phyloP scores from a whole-genome alignment of 495 filamentous ascomycete genomes.

The Lasiosphaeria hispida region DNA sequence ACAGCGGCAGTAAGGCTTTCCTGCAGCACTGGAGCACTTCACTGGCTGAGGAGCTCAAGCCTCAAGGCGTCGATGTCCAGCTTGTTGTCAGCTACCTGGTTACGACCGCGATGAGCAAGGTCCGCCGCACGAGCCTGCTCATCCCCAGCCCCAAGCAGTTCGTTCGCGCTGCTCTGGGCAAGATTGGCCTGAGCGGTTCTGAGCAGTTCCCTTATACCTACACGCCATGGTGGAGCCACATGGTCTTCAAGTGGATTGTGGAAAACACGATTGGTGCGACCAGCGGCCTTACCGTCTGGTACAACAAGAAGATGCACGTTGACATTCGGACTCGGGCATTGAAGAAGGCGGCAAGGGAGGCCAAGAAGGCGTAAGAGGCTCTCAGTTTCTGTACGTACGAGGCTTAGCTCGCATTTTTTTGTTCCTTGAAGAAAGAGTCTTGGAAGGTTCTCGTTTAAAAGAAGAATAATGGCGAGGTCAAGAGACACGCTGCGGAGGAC shows the following conservation, averaged over 20 bases:
- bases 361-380: conserved; percentile 53
- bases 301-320: conserved; percentile 80
- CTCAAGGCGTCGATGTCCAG: conserved; percentile 77
- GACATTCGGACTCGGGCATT: conserved; percentile 83
- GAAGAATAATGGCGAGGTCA: too few species aligned
- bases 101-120: conserved; percentile 93
- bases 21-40: conserved; percentile 93
- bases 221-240: conserved; percentile 92
- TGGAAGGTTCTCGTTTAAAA: not conserved
- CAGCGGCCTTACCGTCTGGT: conserved; percentile 56
- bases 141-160: conserved; percentile 82
- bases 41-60: conserved; percentile 77
- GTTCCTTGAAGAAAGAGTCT: not conserved
- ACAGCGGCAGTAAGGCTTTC: conserved; percentile 97
- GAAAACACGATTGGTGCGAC: conserved; percentile 67
- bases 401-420: not conserved
- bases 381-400: not conserved
- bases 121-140: conserved; percentile 68
- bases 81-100: conserved; percentile 89
- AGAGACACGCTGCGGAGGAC: too few species aligned
- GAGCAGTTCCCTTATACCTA: conserved; percentile 74
- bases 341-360: conserved; percentile 82
- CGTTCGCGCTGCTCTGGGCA: conserved; percentile 72
- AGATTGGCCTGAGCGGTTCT: conserved; percentile 76
- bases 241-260: conserved; percentile 80